Evolutionary conservation across 441 rosid species (phyloP), one percentile per base, ranked within the genome.

Genomic region (Adansonia rubrostipa): DNA sequence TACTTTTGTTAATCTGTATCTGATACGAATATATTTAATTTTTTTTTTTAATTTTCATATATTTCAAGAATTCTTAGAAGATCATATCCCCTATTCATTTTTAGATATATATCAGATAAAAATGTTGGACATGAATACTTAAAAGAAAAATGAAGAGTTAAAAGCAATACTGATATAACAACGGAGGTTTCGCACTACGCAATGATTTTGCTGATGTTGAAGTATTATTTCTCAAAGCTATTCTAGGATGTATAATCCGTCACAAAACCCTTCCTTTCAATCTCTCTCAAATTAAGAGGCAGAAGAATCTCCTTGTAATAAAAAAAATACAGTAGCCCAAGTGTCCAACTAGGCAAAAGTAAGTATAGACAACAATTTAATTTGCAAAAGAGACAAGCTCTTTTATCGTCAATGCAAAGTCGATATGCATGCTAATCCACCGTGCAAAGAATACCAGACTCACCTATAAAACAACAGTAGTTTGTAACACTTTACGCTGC

Each of bases 371-470:
- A 36, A 57, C 42, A 77, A 56, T 50, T 80, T 71, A 33, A 64
- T 71, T 74, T 8, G 20, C 75, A 63, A 71, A 76, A 70, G 42
- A 71, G 53, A 68, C 77, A 53, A 36, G 80, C 24, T 63, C 69
- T 14, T 44, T n/a, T 56, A 69, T 81, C 56, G 79, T 79, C 80
- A 77, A 80, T 8, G 76, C 87, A 89, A 91, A 91, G 88, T 87
- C 85, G 84, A 77, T 78, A 78, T 8, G 87, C 90, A 88, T 71
- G 87, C 85, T 81, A 74, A 58, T 80, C 81, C 69, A 66, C 76
- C 82, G 85, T 84, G 91, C 95, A 91, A 91, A 88, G 83, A 89
- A 91, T 85, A 76, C 17, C 22, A 76, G 58, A 67, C 77, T 81
- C 51, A 77, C 83, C 75, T 74, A 54, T 51, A 80, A 82, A 82